phyloP scores from a whole-genome alignment of 2,329 filamentous ascomycete species.

The Cladosporium velox region DNA sequence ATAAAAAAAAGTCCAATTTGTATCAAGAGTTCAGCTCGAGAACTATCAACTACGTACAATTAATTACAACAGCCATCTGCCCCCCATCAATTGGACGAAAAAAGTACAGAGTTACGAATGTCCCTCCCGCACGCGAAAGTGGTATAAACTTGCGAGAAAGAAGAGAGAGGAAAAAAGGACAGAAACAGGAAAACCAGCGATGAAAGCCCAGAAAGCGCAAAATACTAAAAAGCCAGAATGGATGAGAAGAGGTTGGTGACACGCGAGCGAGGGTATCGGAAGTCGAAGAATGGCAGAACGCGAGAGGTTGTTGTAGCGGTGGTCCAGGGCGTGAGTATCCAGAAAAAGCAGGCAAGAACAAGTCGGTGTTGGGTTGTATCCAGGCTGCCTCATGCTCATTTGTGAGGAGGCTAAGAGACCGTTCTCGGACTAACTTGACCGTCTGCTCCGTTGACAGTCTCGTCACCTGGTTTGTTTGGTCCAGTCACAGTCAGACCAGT shows the following conservation, averaged over 20 bases:
- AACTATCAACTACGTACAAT: conserved; percentile 8
- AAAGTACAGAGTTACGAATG: not conserved
- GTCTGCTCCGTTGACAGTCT: not conserved
- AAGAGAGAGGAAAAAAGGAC: not conserved
- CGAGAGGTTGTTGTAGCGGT: not conserved
- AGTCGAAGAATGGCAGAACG: not conserved
- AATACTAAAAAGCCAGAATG: not conserved
- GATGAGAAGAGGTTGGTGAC: not conserved
- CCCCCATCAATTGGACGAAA: conserved; percentile 1
- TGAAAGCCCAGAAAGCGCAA: not conserved
- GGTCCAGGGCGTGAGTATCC: not conserved
- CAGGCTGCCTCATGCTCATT: not conserved
- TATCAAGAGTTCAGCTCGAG: not conserved
- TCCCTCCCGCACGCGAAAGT: not conserved
- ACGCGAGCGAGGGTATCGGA: not conserved
- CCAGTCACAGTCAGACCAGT: not conserved
- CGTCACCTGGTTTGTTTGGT: not conserved
- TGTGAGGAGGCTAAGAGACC: not conserved
- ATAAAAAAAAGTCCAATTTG: not conserved
- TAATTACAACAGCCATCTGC: conserved; percentile 6
- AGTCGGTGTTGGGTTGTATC: not conserved
- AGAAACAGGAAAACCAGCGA: not conserved
- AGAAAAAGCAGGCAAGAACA: not conserved
- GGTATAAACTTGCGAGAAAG: conserved; percentile 7
- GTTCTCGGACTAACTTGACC: not conserved